A percentile compares a stretch with the other conserved stretches of the same genome.
phyloP scores from a whole-genome alignment of 176 grass and related monocot genomes.

The Carex pumila region DNA sequence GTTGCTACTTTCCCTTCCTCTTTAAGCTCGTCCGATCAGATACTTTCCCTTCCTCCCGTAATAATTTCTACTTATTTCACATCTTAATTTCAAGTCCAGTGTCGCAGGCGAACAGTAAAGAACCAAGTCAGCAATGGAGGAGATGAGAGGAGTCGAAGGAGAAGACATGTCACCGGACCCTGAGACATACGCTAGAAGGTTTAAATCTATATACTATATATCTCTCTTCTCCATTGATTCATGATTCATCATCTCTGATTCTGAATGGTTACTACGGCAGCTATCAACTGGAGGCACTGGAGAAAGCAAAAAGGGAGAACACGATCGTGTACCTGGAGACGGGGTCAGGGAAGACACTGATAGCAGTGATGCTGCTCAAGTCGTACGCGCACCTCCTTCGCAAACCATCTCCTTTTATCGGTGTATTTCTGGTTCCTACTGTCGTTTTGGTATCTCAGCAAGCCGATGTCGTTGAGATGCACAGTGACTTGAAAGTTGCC shows the following conservation, averaged over 20 bases:
- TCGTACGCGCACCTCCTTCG: conserved; percentile 51
- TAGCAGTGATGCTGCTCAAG: conserved; percentile 67
- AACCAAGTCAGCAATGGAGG: not conserved
- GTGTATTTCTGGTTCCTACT: conserved; percentile 76
- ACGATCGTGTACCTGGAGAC: conserved; percentile 70
- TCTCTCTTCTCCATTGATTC: not conserved
- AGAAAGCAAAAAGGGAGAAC: conserved; percentile 56
- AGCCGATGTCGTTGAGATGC: conserved; percentile 41
- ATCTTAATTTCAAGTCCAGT: not conserved
- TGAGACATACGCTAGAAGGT: conserved; percentile 33
- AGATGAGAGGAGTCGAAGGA: not conserved
- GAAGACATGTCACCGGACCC: not conserved
- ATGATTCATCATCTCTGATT: not conserved
- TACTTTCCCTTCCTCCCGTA: no score
- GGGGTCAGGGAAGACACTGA: conserved; percentile 74
- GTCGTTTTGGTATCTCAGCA: conserved; percentile 71
- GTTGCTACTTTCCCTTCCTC: no score
- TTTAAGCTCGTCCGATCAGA: no score
- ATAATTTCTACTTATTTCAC: no score
- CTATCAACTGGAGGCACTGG: conserved; percentile 86
- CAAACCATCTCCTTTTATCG: conserved; percentile 24
- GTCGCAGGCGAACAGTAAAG: no score
- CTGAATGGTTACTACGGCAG: conserved; percentile 7
- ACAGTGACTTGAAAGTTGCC: conserved; percentile 52
- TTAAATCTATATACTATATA: not conserved